Evolutionary conservation across 441 rosid genomes (phyloP).

Genomic region (Cnidoscolus chayamansa): DNA sequence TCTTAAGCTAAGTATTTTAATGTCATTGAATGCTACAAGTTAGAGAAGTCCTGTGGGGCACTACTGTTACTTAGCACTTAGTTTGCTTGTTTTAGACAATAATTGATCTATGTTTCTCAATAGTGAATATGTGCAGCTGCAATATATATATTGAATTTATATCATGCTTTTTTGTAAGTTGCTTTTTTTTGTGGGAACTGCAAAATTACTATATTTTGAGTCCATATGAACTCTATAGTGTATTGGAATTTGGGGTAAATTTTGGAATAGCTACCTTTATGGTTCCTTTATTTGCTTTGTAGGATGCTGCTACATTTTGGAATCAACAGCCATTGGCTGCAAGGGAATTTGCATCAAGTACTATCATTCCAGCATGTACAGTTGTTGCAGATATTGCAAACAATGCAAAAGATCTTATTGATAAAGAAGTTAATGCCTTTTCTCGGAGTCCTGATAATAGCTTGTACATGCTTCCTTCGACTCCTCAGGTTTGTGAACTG

Average conservation of each 20-base stretch:
- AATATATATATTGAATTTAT: too few relatives aligned
- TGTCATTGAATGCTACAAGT: not conserved
- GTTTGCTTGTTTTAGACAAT: not conserved
- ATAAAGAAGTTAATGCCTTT: slow-evolving; percentile 81
- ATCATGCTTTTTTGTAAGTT: not conserved
- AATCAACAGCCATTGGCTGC: slow-evolving; percentile 81
- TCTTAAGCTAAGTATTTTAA: not conserved
- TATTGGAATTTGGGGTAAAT: not conserved
- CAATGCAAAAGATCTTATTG: slow-evolving; percentile 72
- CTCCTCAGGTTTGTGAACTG: slow-evolving; percentile 73
- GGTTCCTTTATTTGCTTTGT: slow-evolving; percentile 20
- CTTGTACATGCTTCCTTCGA: slow-evolving; percentile 90
- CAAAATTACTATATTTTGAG: not conserved
- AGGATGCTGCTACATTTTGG: slow-evolving; percentile 93
- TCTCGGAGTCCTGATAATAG: slow-evolving; percentile 81
- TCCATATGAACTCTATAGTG: not conserved
- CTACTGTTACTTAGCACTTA: too few relatives aligned
- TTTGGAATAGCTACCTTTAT: not conserved
- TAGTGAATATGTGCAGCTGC: not conserved
- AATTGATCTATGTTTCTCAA: slow-evolving; percentile 2
- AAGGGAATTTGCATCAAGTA: slow-evolving; percentile 74
- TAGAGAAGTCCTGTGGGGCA: not conserved
- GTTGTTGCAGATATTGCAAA: slow-evolving; percentile 70
- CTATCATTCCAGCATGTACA: slow-evolving; percentile 81
- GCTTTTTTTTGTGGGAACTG: too few relatives aligned